phyloP scores from a whole-genome alignment of 306 rosid genomes.

The Dryas alaskensis region DNA sequence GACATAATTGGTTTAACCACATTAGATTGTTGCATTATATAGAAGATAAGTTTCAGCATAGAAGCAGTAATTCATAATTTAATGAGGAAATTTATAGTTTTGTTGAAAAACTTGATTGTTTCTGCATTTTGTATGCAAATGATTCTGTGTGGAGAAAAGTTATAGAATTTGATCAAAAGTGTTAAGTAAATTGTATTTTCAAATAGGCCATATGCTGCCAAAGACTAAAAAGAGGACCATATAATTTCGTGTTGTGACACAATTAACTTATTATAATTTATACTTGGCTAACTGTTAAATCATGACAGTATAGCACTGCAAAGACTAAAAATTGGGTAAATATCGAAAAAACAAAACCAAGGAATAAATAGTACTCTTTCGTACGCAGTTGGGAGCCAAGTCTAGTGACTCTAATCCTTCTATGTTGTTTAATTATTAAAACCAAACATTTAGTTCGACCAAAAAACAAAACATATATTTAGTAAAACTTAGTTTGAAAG shows the following conservation, averaged over 20 bases:
- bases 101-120: background rate
- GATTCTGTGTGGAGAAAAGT: background rate
- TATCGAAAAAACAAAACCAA: conserved; percentile 16
- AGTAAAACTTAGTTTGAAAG: too few species aligned
- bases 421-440: too few species aligned
- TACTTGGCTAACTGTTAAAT: background rate
- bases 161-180: background rate
- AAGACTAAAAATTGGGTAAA: background rate
- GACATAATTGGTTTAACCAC: background rate
- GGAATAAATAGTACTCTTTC: background rate
- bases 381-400: background rate
- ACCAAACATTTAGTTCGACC: too few species aligned
- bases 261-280: background rate
- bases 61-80: background rate
- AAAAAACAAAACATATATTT: too few species aligned
- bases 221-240: background rate
- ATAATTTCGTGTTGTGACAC: background rate
- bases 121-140: background rate
- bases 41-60: background rate
- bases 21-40: background rate
- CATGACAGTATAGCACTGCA: background rate
- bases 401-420: too few species aligned
- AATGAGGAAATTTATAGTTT: background rate
- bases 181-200: background rate
- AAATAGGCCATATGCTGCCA: background rate